Percentiles rank a stretch among this genome's conserved stretches.
Evolutionary conservation across 106 monocot species (phyloP).

Genomic region (Xerophyta viscosa): DNA sequence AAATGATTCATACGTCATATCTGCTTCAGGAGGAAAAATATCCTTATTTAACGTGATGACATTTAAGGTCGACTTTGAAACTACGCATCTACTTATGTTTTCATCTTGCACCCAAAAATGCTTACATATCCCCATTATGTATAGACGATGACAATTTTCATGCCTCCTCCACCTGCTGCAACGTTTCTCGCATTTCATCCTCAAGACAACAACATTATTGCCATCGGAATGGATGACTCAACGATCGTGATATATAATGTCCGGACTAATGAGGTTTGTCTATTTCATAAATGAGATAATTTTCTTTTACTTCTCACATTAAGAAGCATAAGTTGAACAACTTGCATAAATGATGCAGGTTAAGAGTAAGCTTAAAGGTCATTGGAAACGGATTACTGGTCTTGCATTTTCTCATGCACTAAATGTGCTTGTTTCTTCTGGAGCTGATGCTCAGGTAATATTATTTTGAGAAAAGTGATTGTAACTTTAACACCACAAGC

Average conservation of each 20-base stretch:
- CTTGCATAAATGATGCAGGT: conserved; percentile 28
- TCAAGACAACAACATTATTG: conserved; percentile 95
- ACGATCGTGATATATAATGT: conserved; percentile 93
- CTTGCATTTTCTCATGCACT: conserved; percentile 76
- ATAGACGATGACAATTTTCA: conserved; percentile 90
- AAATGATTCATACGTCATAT: conserved; percentile 83
- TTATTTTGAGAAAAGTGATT: no score
- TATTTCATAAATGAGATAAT: no score
- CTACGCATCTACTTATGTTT: no score
- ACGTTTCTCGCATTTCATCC: conserved; percentile 96
- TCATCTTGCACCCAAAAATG: not conserved
- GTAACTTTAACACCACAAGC: no score
- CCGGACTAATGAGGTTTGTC: conserved; percentile 76
- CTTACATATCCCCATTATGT: not conserved
- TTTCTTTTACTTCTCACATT: no score
- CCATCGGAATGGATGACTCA: conserved; percentile 92
- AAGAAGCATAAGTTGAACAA: not conserved
- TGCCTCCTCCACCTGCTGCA: conserved; percentile 90
- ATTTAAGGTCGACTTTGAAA: conserved; percentile 42
- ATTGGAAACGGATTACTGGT: conserved; percentile 82
- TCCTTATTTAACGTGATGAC: no score
- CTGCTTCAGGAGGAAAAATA: conserved; percentile 81
- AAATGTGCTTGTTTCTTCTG: conserved; percentile 79
- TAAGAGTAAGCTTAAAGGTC: conserved; percentile 77
- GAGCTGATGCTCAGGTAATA: conserved; percentile 86